Percentiles rank a stretch among this genome's conserved stretches.
These are phyloP conservation scores for Rauvolfia tetraphylla DNA, from an alignment of 257 asterid genomes.

Conservation along the genomic window DNA sequence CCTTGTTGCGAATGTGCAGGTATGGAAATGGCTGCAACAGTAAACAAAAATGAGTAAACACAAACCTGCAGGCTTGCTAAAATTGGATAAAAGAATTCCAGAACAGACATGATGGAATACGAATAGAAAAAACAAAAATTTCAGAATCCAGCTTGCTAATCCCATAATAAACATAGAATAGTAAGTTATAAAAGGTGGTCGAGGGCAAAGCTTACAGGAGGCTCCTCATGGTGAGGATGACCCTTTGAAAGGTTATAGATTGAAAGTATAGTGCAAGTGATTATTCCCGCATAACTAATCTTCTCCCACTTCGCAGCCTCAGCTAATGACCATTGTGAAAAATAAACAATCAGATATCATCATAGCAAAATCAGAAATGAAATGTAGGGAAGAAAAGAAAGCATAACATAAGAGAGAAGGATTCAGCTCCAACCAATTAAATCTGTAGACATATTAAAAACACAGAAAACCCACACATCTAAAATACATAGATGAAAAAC, in stretches of 20 bases:
- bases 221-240: constrained; percentile 63
- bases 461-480: background rate
- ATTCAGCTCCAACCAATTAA: background rate
- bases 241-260: constrained; percentile 60
- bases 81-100: background rate
- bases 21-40: constrained; percentile 61
- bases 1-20: constrained; percentile 77
- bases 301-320: constrained; percentile 95
- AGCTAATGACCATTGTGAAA: constrained; percentile 29
- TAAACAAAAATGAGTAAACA: background rate
- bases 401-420: background rate
- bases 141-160: background rate
- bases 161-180: background rate
- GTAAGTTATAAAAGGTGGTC: background rate
- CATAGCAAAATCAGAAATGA: background rate
- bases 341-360: background rate
- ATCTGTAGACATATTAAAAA: background rate
- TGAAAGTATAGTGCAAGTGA: constrained; percentile 45
- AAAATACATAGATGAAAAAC: background rate
- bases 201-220: constrained; percentile 54
- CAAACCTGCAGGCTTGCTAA: constrained; percentile 1
- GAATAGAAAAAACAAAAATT: background rate
- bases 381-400: background rate
- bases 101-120: background rate
- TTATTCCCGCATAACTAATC: constrained; percentile 54